Evolutionary conservation across 495 filamentous ascomycete genomes (phyloP), one percentile per base, ranked within the genome.

Genomic region (Penicillium argentinense): DNA sequence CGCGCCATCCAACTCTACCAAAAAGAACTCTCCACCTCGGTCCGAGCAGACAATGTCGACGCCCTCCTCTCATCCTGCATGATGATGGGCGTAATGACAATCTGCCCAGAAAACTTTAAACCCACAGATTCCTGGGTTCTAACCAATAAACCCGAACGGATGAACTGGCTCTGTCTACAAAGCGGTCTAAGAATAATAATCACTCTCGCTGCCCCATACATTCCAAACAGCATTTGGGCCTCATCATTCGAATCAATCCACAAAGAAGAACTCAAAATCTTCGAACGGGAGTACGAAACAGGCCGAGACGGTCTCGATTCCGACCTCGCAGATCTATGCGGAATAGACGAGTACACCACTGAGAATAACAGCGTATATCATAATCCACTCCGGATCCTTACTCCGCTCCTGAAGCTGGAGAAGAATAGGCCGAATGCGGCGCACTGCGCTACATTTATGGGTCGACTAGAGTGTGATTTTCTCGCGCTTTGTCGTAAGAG

Each of bases 41-140:
- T 77, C 9, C 30, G 47, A 12, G 19, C 39, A 13, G 41, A 63
- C 9, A 74, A 72, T 9, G 55, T 66, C 5, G 66, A 71, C 38
- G 48, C 65, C 1, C 53, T 77, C 5, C 57, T 69, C 32, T 73
- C 63, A 3, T 71, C 64, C 8, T 73, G 69, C 19, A 66, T 73
- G 39, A 53, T 70, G 37, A 62, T 76, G 49, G 67, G 65, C 1
- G 45, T 68, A 0, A 56, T 68, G 13, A 54, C 62, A n/a, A 58
- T 77, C 16, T 65, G 62, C 14, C 60, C 66, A 3, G 63, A 69
- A 25, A 55, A 55, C 11, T 64, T 61, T 44, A 45, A 59, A 9
- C 57, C 67, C 12, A 55, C 63, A 36, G 63, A 75, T 39, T 67
- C 73, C 2, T 77, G 74, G 73, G 69, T 75, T 6, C 56, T 75